Conservation (phyloP, 2,329 filamentous ascomycete species). For the Calonectria ilicicola region DNA sequence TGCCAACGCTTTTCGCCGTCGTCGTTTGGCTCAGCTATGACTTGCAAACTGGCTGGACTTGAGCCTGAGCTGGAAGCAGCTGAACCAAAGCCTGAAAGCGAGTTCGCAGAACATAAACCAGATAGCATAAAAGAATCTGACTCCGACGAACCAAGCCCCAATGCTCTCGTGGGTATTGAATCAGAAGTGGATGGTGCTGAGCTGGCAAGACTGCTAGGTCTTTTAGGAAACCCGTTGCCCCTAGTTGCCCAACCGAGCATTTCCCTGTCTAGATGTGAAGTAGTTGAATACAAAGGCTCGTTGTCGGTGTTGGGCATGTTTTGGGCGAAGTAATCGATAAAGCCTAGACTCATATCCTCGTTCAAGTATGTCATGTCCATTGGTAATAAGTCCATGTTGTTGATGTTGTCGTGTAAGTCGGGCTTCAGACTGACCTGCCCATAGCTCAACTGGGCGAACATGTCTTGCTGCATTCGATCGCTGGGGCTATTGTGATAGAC, state of each 20-base stretch:
- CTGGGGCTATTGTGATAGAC: slow-evolving; percentile 26
- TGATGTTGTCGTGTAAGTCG: neutral
- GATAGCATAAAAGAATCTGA: neutral
- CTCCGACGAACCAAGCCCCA: neutral
- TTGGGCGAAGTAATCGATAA: slow-evolving; percentile 11
- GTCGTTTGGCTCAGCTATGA: neutral
- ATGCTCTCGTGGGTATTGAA: neutral
- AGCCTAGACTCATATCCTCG: slow-evolving; percentile 13
- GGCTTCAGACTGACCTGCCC: slow-evolving; percentile 10
- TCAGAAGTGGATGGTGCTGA: slow-evolving; percentile 8
- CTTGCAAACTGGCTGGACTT: neutral
- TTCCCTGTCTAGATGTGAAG: neutral
- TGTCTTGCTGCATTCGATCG: slow-evolving; percentile 11
- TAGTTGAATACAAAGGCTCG: neutral
- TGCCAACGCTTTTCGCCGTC: slow-evolving; percentile 7
- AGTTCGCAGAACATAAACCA: neutral
- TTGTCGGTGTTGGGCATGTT: neutral
- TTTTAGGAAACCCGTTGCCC: neutral
- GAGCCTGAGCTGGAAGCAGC: neutral
- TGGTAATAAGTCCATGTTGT: slow-evolving; percentile 11
- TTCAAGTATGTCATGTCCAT: slow-evolving; percentile 17
- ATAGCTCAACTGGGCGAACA: slow-evolving; percentile 9
- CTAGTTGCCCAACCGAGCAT: neutral
- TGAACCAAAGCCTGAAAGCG: neutral
- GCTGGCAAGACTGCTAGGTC: neutral